Conservation (phyloP, 2,329 filamentous ascomycete species). For the Penicillium sp. region DNA sequence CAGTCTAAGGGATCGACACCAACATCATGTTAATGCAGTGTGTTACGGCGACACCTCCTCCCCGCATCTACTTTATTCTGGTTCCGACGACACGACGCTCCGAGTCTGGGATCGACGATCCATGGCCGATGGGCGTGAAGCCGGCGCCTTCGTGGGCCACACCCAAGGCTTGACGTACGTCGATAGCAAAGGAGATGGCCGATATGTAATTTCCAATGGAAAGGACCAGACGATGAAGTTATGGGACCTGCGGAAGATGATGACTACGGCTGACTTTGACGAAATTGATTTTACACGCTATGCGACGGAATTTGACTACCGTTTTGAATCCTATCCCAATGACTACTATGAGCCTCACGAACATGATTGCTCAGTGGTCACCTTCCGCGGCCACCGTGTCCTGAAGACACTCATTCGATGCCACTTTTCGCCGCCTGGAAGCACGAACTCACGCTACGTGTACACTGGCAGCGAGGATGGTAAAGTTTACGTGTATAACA, state of each 20-base stretch:
- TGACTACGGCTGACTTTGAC: constrained; percentile 67
- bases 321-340: constrained; percentile 60
- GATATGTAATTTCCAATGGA: constrained; percentile 90
- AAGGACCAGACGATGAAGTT: constrained; percentile 98
- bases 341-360: constrained; percentile 68
- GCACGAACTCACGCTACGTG: constrained; percentile 88
- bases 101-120: constrained; percentile 93
- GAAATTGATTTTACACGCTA: constrained; percentile 56
- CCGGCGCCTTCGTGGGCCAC: constrained; percentile 68
- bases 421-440: constrained; percentile 87
- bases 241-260: constrained; percentile 92
- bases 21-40: constrained; percentile 92
- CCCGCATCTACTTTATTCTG: constrained; percentile 93
- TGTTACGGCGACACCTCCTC: constrained; percentile 89
- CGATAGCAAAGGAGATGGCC: constrained; percentile 81
- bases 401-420: constrained; percentile 90
- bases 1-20: constrained; percentile 72
- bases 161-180: constrained; percentile 69
- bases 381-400: constrained; percentile 88
- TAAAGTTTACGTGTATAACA: constrained; percentile 87
- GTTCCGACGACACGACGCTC: constrained; percentile 89
- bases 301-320: constrained; percentile 67
- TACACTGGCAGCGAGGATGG: constrained; percentile 91
- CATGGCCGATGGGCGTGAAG: constrained; percentile 65
- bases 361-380: constrained; percentile 88